These are phyloP conservation scores for Cenchrus purpureus DNA, from an alignment of 176 grass and related monocot genomes.

Conservation along the genomic window DNA sequence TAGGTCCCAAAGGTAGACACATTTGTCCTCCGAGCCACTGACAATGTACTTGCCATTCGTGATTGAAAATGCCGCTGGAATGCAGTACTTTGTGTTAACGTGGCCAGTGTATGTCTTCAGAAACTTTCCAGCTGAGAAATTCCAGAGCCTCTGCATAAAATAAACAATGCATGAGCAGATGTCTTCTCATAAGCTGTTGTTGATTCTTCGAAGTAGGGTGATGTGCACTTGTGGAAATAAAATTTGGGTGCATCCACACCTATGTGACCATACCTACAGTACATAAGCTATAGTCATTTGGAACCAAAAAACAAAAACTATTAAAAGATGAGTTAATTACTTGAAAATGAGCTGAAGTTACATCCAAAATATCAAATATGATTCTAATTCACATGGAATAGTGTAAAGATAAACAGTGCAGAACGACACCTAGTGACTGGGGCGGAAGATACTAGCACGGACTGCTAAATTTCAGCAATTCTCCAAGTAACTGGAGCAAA, in stretches of 20 bases:
- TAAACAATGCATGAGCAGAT: conserved; percentile 32
- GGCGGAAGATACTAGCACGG: neutral
- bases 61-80: conserved; percentile 82
- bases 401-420: neutral
- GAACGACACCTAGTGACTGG: conserved; percentile 8
- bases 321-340: neutral
- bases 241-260: neutral
- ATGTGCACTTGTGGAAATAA: conserved; percentile 14
- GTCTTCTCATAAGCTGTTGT: neutral
- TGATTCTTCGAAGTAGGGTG: conserved; percentile 1
- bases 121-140: conserved; percentile 86
- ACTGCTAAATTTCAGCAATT: neutral
- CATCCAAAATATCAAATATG: neutral
- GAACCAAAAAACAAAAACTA: conserved; percentile 18
- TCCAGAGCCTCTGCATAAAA: conserved; percentile 85
- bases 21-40: conserved; percentile 90
- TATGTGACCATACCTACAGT: neutral
- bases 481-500: conserved; percentile 13
- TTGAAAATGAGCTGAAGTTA: conserved; percentile 13
- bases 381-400: conserved; percentile 13
- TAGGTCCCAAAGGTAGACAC: conserved; percentile 91
- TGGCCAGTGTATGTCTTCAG: conserved; percentile 92
- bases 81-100: conserved; percentile 80
- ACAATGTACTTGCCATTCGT: conserved; percentile 91
- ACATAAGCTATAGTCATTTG: conserved; percentile 13